Percentiles rank a stretch among this genome's conserved stretches.
Conservation (phyloP, 139 green algal species). For the Haematococcus lacustris region DNA sequence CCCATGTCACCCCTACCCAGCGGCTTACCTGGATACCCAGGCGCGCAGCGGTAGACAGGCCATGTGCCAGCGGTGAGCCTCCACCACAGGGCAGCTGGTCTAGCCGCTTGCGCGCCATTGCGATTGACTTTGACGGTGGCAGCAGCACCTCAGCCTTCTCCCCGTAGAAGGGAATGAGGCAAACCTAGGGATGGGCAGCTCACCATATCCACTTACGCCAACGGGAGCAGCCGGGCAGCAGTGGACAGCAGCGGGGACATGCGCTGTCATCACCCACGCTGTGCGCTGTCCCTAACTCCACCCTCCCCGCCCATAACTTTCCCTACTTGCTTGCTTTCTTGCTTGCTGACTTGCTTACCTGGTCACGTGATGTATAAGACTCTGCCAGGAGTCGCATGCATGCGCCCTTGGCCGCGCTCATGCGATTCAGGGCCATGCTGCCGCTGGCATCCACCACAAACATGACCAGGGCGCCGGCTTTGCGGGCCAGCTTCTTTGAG, state of each 20-base stretch:
- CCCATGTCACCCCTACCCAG: not conserved
- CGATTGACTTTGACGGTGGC: constrained; percentile 94
- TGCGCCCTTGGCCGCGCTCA: constrained; percentile 94
- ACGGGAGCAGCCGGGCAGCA: too few species aligned
- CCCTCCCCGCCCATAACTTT: too few species aligned
- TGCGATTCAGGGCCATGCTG: constrained; percentile 98
- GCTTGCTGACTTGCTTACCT: too few species aligned
- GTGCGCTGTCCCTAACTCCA: too few species aligned
- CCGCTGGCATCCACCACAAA: constrained; percentile 86
- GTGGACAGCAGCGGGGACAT: too few species aligned
- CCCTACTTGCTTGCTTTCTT: too few species aligned
- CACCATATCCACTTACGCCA: too few species aligned
- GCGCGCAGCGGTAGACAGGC: constrained; percentile 72
- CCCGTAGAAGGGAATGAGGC: constrained; percentile 95
- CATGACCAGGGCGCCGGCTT: constrained; percentile 62
- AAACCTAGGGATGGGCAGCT: too few species aligned
- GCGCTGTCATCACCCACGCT: too few species aligned
- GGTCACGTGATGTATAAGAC: constrained; percentile 88
- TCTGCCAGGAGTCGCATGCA: constrained; percentile 90
- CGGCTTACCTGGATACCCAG: constrained; percentile 37
- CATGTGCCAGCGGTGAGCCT: constrained; percentile 93
- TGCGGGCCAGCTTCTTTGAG: constrained; percentile 91
- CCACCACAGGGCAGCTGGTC: constrained; percentile 95
- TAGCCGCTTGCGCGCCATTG: constrained; percentile 90
- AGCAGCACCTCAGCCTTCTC: constrained; percentile 96